Percentiles rank a stretch among this genome's conserved stretches.
Evolutionary conservation across 139 green algal species (phyloP).

Genomic region (Pseudopediastrum boryanum): DNA sequence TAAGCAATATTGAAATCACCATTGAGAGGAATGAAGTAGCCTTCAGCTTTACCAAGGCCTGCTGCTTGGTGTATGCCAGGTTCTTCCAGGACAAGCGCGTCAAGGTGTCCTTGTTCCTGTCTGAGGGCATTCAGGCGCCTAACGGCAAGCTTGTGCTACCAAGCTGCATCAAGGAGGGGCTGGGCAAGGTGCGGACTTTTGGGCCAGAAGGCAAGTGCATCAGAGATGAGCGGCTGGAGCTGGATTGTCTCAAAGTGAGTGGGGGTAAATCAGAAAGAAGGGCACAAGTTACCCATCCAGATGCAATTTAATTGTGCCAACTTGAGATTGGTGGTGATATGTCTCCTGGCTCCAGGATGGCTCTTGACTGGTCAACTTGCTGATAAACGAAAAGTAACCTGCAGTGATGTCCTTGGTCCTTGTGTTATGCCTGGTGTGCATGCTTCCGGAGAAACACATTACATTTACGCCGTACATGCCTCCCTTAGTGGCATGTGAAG

Average conservation of each 20-base stretch:
- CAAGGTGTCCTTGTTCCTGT: conserved; percentile 71
- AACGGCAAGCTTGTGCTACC: conserved; percentile 56
- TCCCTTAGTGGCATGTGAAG: background rate
- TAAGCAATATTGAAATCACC: too few relatives aligned
- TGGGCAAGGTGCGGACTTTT: conserved; percentile 22
- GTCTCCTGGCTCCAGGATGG: background rate
- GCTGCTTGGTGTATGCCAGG: conserved; percentile 28
- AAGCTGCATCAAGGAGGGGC: conserved; percentile 19
- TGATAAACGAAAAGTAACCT: background rate
- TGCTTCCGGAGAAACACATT: background rate
- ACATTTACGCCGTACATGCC: background rate
- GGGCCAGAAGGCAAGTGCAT: conserved; percentile 7
- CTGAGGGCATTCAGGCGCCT: conserved; percentile 67
- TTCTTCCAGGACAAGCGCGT: conserved; percentile 70
- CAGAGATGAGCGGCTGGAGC: conserved; percentile 17
- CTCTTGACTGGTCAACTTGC: background rate
- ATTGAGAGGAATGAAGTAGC: too few relatives aligned
- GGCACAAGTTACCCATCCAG: too few relatives aligned
- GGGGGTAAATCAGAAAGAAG: background rate
- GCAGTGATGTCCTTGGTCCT: background rate
- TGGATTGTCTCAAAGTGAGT: conserved; percentile 33
- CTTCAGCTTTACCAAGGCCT: too few relatives aligned
- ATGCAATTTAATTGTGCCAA: too few relatives aligned
- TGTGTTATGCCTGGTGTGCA: background rate
- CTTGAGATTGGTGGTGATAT: too few relatives aligned